phyloP scores from a whole-genome alignment of 73 alveolate genomes.

The Tetrahymena borealis region DNA sequence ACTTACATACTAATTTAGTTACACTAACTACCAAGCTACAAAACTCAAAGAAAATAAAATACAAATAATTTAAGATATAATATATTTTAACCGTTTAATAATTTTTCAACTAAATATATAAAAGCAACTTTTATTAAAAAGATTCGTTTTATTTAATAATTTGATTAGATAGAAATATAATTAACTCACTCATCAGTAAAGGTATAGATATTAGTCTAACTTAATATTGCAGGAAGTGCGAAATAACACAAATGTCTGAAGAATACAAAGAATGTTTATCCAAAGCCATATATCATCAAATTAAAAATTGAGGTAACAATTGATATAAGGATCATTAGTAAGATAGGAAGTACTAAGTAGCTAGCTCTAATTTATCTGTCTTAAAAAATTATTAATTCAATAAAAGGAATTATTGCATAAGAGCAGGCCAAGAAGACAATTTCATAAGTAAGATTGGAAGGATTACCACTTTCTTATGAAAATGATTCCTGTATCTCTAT shows the following conservation, averaged over 20 bases:
- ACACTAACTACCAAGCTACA: too few relatives aligned
- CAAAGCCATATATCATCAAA: neutral
- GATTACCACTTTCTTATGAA: neutral
- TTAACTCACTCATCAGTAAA: neutral
- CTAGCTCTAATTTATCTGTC: neutral
- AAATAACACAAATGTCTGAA: neutral
- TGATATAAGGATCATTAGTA: neutral
- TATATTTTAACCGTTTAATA: too few relatives aligned
- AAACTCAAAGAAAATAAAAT: too few relatives aligned
- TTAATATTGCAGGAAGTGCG: neutral
- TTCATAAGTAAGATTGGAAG: neutral
- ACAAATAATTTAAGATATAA: too few relatives aligned
- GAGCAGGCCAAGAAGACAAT: neutral
- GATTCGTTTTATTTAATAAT: too few relatives aligned
- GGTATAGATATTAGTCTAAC: neutral
- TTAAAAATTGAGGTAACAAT: neutral
- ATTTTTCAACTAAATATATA: too few relatives aligned
- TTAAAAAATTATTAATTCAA: neutral
- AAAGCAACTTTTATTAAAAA: too few relatives aligned
- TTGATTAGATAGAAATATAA: too few relatives aligned
- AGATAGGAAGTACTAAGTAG: neutral
- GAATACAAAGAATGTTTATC: neutral
- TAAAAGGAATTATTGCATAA: neutral
- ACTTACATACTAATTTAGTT: too few relatives aligned
- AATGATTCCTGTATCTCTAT: neutral